These are phyloP conservation scores for Incumbomyces delicatus DNA, from an alignment of 2,329 filamentous ascomycete species.

Conservation along the genomic window DNA sequence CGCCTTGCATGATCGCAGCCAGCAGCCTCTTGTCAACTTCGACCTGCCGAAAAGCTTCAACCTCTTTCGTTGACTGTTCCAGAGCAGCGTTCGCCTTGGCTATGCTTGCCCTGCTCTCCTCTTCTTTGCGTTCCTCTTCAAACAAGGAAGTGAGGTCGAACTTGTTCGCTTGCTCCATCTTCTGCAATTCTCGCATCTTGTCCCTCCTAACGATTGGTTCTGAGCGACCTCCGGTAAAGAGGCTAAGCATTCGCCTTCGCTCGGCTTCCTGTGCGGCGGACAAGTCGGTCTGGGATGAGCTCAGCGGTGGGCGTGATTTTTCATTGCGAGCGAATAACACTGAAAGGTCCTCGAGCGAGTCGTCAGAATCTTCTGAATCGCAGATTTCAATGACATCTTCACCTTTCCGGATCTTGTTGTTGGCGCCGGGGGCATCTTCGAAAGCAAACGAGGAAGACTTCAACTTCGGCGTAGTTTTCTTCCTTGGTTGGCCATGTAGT, in stretches of 20 bases:
- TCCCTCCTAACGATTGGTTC: slow-evolving; percentile 14
- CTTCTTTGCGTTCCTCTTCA: slow-evolving; percentile 49
- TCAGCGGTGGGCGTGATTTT: slow-evolving; percentile 9
- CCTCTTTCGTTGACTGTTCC: slow-evolving; percentile 13
- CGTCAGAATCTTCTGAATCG: slow-evolving; percentile 63
- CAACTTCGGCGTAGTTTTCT: neutral
- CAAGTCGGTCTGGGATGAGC: slow-evolving; percentile 12
- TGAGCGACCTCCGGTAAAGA: slow-evolving; percentile 14
- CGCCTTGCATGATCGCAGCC: slow-evolving; percentile 29
- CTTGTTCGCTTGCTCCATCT: slow-evolving; percentile 13
- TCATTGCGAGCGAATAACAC: slow-evolving; percentile 34
- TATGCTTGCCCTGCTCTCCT: slow-evolving; percentile 47
- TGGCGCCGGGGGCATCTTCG: slow-evolving; percentile 18
- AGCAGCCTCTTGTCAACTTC: slow-evolving; percentile 32
- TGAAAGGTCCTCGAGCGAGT: slow-evolving; percentile 48
- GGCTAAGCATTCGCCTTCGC: slow-evolving; percentile 11
- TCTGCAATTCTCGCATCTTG: slow-evolving; percentile 17
- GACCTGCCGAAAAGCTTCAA: slow-evolving; percentile 8
- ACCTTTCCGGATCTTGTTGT: slow-evolving; percentile 47
- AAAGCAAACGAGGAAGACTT: slow-evolving; percentile 23
- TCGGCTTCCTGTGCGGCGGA: slow-evolving; percentile 13
- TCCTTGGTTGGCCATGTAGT: slow-evolving; percentile 2
- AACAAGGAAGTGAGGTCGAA: slow-evolving; percentile 35
- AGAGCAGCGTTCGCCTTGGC: slow-evolving; percentile 29
- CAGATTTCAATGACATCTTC: slow-evolving; percentile 44